Percentiles rank a stretch among this genome's conserved stretches.
These are phyloP conservation scores for Rhexocercosporidium sp. DNA, from an alignment of 2,329 filamentous ascomycete genomes.

Conservation along the genomic window DNA sequence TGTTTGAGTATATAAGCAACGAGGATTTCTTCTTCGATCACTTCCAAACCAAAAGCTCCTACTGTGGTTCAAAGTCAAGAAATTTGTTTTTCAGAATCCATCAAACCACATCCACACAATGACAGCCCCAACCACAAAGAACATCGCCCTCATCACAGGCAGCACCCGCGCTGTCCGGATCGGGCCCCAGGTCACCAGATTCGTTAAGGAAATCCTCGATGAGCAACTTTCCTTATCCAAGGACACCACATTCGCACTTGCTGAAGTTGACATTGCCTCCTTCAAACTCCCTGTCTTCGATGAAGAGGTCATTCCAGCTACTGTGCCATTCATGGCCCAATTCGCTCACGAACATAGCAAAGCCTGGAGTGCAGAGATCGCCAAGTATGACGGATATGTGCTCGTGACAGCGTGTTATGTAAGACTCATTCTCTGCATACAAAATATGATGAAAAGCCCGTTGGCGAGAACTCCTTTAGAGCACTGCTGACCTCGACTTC, in stretches of 20 bases:
- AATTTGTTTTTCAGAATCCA: not conserved
- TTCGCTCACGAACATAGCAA: conserved; percentile 50
- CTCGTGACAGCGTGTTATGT: conserved; percentile 55
- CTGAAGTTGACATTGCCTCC: conserved; percentile 45
- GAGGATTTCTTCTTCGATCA: not conserved
- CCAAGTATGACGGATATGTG: conserved; percentile 53
- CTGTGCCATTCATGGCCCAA: conserved; percentile 44
- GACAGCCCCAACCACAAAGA: conserved; percentile 13
- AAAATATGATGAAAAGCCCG: too few species aligned
- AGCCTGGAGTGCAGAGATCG: conserved; percentile 52
- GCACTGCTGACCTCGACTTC: not conserved
- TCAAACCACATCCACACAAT: not conserved
- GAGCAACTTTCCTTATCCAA: conserved; percentile 15
- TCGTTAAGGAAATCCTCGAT: conserved; percentile 18
- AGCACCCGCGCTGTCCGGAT: conserved; percentile 27
- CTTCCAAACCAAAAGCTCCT: not conserved
- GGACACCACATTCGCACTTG: conserved; percentile 31
- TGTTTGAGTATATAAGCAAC: not conserved
- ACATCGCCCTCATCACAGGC: conserved; percentile 26
- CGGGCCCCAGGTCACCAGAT: conserved; percentile 19
- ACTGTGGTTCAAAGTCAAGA: too few species aligned
- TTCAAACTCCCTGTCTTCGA: conserved; percentile 52
- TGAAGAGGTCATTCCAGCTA: conserved; percentile 48
- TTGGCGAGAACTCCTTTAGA: too few species aligned
- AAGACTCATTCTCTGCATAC: not conserved